phyloP scores from a whole-genome alignment of 2,329 filamentous ascomycete species.

The Curvularia sp. region DNA sequence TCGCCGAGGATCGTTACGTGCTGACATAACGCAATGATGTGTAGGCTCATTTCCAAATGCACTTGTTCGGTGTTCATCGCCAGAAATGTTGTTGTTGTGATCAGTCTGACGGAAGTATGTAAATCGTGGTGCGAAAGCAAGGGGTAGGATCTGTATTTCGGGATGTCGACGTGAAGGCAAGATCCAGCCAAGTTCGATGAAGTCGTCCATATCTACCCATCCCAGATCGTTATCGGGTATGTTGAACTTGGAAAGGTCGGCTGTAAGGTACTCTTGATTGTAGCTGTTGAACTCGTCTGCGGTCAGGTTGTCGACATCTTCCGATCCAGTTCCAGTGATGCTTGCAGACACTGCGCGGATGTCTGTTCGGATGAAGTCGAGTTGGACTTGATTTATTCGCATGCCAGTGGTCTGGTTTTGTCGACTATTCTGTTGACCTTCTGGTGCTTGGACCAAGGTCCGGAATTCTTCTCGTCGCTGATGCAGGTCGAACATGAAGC shows the following conservation, averaged over 20 bases:
- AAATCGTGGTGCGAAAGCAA: slow-evolving; percentile 91
- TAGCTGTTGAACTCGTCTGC: slow-evolving; percentile 67
- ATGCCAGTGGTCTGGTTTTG: slow-evolving; percentile 87
- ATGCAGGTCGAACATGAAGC: slow-evolving; percentile 96
- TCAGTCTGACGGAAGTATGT: slow-evolving; percentile 98
- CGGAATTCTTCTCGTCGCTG: slow-evolving; percentile 92
- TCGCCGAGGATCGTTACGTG: slow-evolving; percentile 73
- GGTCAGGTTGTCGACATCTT: slow-evolving; percentile 72
- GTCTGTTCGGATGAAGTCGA: slow-evolving; percentile 90
- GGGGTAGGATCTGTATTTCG: slow-evolving; percentile 89
- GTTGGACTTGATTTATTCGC: slow-evolving; percentile 92
- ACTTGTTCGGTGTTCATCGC: slow-evolving; percentile 83
- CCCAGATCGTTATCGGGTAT: slow-evolving; percentile 95
- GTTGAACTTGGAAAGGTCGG: slow-evolving; percentile 82
- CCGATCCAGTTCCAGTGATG: slow-evolving; percentile 79
- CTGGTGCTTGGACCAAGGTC: slow-evolving; percentile 74
- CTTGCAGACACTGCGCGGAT: slow-evolving; percentile 91
- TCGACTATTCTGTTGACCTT: slow-evolving; percentile 64
- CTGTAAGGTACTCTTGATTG: slow-evolving; percentile 58
- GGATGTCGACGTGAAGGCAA: slow-evolving; percentile 88
- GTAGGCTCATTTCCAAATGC: slow-evolving; percentile 93
- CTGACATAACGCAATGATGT: slow-evolving; percentile 92
- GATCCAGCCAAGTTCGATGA: slow-evolving; percentile 97
- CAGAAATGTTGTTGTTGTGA: slow-evolving; percentile 78
- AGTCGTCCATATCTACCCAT: slow-evolving; percentile 99